Conservation (phyloP, 257 asterid species). For the Lithospermum erythrorhizon region DNA sequence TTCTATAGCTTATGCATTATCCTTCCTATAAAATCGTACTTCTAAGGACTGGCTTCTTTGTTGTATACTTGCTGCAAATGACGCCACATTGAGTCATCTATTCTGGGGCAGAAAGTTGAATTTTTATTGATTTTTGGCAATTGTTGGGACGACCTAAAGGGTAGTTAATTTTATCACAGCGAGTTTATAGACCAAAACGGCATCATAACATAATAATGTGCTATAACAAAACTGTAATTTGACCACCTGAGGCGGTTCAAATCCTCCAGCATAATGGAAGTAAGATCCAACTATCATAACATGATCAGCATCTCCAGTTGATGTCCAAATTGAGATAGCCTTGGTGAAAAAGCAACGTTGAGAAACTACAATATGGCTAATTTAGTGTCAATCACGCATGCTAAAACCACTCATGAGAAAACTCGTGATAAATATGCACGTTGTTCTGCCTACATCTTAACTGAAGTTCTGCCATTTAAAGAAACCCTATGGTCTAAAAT, state of each 20-base stretch:
- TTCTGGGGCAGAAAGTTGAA: background rate
- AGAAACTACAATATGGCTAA: slow-evolving; percentile 45
- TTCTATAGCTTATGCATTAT: no score
- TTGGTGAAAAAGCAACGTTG: slow-evolving; percentile 97
- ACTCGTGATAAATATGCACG: no score
- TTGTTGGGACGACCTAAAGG: background rate
- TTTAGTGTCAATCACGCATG: slow-evolving; percentile 11
- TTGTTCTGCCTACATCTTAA: background rate
- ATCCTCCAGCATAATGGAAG: slow-evolving; percentile 95
- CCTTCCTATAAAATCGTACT: no score
- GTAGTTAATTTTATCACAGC: no score
- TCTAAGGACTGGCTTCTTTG: no score
- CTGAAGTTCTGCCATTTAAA: background rate
- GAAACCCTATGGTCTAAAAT: no score
- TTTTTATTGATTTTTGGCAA: background rate
- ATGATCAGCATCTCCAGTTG: slow-evolving; percentile 92
- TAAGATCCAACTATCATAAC: slow-evolving; percentile 84
- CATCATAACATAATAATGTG: background rate
- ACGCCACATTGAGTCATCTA: background rate
- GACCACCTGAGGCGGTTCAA: slow-evolving; percentile 87
- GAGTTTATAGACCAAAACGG: no score
- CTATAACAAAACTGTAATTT: background rate
- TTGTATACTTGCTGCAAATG: background rate
- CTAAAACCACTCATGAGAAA: background rate
- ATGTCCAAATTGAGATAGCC: slow-evolving; percentile 94